Evolutionary conservation across 2,329 filamentous ascomycete species (phyloP).

Genomic region (Geosmithia flava): DNA sequence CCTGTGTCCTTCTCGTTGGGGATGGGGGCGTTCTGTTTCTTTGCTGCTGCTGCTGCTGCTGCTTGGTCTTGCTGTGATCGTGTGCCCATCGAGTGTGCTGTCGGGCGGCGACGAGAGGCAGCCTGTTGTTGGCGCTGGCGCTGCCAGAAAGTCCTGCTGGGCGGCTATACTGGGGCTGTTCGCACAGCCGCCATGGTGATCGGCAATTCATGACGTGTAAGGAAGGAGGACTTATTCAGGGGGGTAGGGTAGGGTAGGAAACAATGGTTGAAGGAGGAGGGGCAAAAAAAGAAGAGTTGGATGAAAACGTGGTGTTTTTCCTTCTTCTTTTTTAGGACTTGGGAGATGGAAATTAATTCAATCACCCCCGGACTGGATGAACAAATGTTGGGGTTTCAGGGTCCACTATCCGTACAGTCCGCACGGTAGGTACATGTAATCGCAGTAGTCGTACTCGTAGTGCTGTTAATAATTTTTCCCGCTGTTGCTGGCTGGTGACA

Average conservation of each 20-base stretch:
- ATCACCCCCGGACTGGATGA: too few species aligned
- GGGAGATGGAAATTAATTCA: not conserved
- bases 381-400: too few species aligned
- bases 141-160: not conserved
- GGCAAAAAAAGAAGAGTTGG: not conserved
- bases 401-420: too few species aligned
- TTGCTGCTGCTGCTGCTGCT: not conserved
- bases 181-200: conserved; percentile 17
- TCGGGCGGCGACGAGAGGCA: not conserved
- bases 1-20: not conserved
- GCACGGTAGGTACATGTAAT: too few species aligned
- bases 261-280: too few species aligned
- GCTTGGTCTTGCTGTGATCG: not conserved
- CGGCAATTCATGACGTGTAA: conserved; percentile 15
- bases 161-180: conserved; percentile 1
- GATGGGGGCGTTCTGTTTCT: not conserved
- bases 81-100: not conserved
- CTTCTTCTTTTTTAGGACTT: not conserved
- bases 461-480: not conserved
- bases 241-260: too few species aligned
- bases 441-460: not conserved
- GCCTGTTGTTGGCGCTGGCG: not conserved
- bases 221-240: not conserved
- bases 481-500: not conserved
- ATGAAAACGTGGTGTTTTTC: not conserved